Base-by-base conservation (phyloP, 305 asterid genomes). In the Plantago coronopus region DNA sequence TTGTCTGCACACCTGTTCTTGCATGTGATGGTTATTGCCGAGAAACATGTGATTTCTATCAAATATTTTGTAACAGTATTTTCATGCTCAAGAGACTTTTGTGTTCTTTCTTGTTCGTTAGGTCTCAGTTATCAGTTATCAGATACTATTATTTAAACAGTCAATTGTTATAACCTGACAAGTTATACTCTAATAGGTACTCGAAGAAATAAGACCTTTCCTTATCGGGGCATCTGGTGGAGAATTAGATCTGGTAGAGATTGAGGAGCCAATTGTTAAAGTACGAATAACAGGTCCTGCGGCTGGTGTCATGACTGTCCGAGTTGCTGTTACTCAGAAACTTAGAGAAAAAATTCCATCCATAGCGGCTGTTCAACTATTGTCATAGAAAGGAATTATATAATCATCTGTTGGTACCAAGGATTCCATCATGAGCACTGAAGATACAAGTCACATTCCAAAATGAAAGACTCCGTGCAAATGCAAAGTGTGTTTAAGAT, bases 171-270 rank as follows among this genome's bases (percentile, higher is more conserved):
- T 31, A 27, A 11, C 21, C 51, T 55, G 48, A 22, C 51, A 17
- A 37, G 59, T 53, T 25, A 29, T 12, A 9, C 19, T 65, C 37
- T 34, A 54, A 17, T 63, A 89, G 97, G 97, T 93, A 63, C 96
- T 93, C 29, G 97, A 89, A 74, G 99, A 93, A 79, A 87, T 89
- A 50, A 78, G 99, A 49, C 96, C 96, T 13, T 89, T 78, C 65
- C 95, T 93, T 2, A 74, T 83, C 57, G 99, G 95, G 74, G 96
- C 94, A 17, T 95, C 97, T 4, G 95, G 97, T 68, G 99, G 99
- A 81, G 85, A 74, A 25, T 67, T 93, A 56, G 99, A 89, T 64
- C 80, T 87, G 12, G 90, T 93, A 59, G 81, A 62, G 56, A 93
- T 93, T 2, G 96, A 93, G 72, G 96, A 89, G 72, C 96, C 97